Base-by-base conservation (phyloP, 2,329 filamentous ascomycete genomes). In the Intubia oerlemansii region DNA sequence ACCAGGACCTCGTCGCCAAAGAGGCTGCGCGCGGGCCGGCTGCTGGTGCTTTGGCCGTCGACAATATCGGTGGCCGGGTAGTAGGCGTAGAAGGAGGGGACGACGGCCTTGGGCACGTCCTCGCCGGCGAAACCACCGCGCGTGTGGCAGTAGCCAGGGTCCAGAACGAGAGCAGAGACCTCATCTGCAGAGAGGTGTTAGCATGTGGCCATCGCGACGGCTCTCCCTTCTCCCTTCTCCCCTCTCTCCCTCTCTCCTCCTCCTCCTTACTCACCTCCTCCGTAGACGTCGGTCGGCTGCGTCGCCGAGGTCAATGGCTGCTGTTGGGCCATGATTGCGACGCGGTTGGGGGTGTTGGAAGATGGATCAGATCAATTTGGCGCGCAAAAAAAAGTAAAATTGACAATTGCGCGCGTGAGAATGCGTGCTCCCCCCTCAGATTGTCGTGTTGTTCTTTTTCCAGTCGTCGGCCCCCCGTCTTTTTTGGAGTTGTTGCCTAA, bases 81-180 rank as follows among this genome's bases (percentile, higher is more conserved):
- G 44, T 62, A 56, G 31, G 78, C 84, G 54, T 98, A 98, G 55
- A 77, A 81, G 25, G 82, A 88, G 17, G 85, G 84, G 33, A 91
- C 65, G 32, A 95, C 72, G 17, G 80, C 82, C 57, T 95, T 95
- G 41, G 88, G 88, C 1, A 82, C 76, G 54, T 98, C 88, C 65
- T 98, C 90, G 46, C 90, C 88, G 10, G 90, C 90, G 46, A 95
- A 98, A 33, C 88, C 88, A 34, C 84, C 88, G 52, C 90, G 82
- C 23, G 79, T 84, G 41, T 71, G 75, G 45, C 78, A 80, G 56
- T 82, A 93, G 36, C 90, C 88, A 4, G 88, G 79, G 47, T 98
- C 88, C 46, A 98, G 79, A 21, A 98, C 80, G 41, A 98, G 77
- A 29, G 90, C 90, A 20, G 84, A 90, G 39, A 98, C 84, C 58